phyloP scores from a whole-genome alignment of 305 asterid genomes.

The Coffea humblotiana region DNA sequence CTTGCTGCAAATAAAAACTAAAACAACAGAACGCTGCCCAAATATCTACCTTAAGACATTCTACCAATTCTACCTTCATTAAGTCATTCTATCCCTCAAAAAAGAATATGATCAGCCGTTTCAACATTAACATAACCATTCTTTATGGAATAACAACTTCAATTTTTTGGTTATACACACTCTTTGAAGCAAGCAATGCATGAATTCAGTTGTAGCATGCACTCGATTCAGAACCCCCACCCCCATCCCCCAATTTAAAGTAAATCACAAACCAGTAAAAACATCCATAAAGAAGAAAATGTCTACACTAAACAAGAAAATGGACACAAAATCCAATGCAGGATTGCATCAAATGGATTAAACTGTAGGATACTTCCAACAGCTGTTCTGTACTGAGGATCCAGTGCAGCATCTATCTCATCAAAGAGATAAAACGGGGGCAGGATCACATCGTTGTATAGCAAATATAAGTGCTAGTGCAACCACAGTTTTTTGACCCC shows the following conservation, averaged over 20 bases:
- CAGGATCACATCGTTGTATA: slow-evolving; percentile 99
- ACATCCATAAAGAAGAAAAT: neutral
- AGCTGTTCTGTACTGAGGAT: slow-evolving; percentile 99
- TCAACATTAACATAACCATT: neutral
- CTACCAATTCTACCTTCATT: neutral
- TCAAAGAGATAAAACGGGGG: slow-evolving; percentile 99
- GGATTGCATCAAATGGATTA: slow-evolving; percentile 20
- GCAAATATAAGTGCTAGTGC: slow-evolving; percentile 95
- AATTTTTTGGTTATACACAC: too few relatives aligned
- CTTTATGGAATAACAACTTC: neutral
- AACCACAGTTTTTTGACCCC: slow-evolving; percentile 99
- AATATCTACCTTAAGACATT: neutral
- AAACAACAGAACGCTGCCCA: neutral
- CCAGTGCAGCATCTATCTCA: slow-evolving; percentile 99
- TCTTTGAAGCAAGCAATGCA: neutral
- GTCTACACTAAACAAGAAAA: neutral
- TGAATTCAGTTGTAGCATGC: neutral
- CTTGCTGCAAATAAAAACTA: neutral
- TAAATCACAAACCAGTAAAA: neutral
- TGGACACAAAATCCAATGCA: neutral
- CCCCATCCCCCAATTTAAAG: neutral
- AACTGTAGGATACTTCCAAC: slow-evolving; percentile 93
- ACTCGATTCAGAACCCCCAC: too few relatives aligned
- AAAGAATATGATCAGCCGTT: too few relatives aligned
- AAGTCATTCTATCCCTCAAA: neutral